A percentile compares a stretch with the other conserved stretches of the same genome.
Conservation (phyloP, 2,329 filamentous ascomycete genomes). For the Penicillium aurantiogriseum region DNA sequence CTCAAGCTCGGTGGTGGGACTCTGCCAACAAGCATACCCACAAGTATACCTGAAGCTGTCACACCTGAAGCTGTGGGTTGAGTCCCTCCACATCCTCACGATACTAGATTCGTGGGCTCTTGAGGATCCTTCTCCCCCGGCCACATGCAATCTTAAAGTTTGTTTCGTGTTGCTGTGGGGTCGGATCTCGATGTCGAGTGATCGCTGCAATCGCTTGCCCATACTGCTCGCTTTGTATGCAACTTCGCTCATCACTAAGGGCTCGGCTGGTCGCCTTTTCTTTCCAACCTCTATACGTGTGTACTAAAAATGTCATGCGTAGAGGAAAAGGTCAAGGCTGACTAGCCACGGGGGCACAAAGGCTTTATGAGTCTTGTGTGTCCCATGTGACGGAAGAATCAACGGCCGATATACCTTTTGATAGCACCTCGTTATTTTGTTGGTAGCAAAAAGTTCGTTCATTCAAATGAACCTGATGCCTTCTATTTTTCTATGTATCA, state of each 20-base stretch:
- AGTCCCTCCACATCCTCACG: conserved; percentile 21
- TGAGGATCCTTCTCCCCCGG: conserved; percentile 20
- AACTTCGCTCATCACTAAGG: conserved; percentile 22
- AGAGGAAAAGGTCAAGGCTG: conserved; percentile 14
- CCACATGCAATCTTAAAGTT: conserved; percentile 8
- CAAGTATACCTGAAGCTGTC: conserved; percentile 7
- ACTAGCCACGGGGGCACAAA: conserved; percentile 23
- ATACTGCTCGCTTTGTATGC: conserved; percentile 16
- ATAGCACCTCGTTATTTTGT: conserved; percentile 30
- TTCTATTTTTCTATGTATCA: conserved; percentile 11
- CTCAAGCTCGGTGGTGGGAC: conserved; percentile 35
- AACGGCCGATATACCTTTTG: conserved; percentile 31
- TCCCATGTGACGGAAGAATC: conserved; percentile 27
- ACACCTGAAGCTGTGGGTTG: conserved; percentile 31
- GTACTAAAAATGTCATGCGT: conserved; percentile 7
- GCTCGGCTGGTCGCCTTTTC: conserved; percentile 24
- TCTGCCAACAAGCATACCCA: conserved; percentile 19
- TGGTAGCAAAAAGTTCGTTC: conserved; percentile 33
- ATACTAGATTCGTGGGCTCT: conserved; percentile 29
- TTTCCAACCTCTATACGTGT: conserved; percentile 4
- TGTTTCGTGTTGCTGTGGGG: conserved; percentile 15
- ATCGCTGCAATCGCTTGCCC: conserved; percentile 21
- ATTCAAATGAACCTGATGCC: conserved; percentile 20
- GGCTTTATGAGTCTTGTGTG: conserved; percentile 29
- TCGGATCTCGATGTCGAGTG: conserved; percentile 28